These are phyloP conservation scores for Aspergillus asperescens DNA, from an alignment of 495 filamentous ascomycete genomes.

Conservation along the genomic window DNA sequence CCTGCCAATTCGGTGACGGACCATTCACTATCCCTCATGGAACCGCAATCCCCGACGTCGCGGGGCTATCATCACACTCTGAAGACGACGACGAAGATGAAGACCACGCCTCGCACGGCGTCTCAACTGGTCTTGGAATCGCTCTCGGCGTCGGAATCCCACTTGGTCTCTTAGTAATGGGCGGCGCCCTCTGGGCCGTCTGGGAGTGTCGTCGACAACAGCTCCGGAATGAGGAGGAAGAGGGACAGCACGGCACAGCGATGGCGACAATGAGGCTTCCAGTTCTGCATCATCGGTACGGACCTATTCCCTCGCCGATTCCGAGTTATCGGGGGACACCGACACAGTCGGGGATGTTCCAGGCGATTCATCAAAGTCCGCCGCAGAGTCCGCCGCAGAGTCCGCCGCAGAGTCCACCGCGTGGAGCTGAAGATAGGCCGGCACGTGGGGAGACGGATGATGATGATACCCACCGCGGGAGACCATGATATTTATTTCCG, in stretches of 20 bases:
- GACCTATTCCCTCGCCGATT: slow-evolving; percentile 3
- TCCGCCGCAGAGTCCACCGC: too few species aligned
- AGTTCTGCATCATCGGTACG: slow-evolving; percentile 7
- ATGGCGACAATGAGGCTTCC: neutral
- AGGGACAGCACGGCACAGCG: neutral
- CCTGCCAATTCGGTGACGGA: neutral
- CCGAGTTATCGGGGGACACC: neutral
- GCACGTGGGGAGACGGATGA: too few species aligned
- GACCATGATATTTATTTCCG: too few species aligned
- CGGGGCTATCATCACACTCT: neutral
- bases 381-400: too few species aligned
- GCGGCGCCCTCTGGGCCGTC: slow-evolving; percentile 3
- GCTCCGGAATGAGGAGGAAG: neutral
- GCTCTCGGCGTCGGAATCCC: slow-evolving; percentile 6
- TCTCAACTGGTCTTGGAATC: neutral
- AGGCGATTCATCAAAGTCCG: too few species aligned
- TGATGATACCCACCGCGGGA: too few species aligned
- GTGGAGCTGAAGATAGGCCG: too few species aligned
- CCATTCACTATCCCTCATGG: neutral
- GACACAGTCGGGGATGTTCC: neutral
- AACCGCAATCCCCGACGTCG: neutral
- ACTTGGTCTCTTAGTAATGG: neutral
- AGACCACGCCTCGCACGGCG: neutral
- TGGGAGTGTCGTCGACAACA: slow-evolving; percentile 10
- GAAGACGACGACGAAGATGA: neutral